Evolutionary conservation across 1,284 basidiomycete genomes (phyloP).

Genomic region (Neonothopanus nambi): DNA sequence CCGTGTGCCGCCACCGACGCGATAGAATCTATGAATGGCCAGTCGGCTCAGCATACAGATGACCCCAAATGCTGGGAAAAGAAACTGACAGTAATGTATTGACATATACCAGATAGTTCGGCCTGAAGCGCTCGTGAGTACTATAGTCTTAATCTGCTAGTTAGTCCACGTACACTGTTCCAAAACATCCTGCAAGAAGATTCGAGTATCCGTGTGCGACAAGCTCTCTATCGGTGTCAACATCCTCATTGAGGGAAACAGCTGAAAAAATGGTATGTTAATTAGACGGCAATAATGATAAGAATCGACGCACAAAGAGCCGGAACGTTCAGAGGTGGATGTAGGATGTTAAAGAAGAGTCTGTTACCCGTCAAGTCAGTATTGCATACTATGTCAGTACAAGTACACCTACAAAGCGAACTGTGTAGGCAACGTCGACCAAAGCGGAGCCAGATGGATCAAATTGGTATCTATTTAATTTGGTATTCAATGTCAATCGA

Average conservation of each 20-base stretch:
- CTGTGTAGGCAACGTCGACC: slow-evolving; percentile 80
- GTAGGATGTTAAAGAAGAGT: slow-evolving; percentile 90
- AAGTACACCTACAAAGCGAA: slow-evolving; percentile 61
- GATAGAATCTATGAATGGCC: slow-evolving; percentile 72
- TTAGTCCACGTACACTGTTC: slow-evolving; percentile 65
- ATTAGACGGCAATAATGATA: background rate
- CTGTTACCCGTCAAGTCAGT: slow-evolving; percentile 33
- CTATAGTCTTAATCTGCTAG: background rate
- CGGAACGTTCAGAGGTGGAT: slow-evolving; percentile 93
- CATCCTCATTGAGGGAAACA: slow-evolving; percentile 89
- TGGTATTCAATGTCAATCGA: background rate
- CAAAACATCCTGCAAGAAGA: slow-evolving; percentile 76
- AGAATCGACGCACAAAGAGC: slow-evolving; percentile 64
- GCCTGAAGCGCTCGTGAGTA: slow-evolving; percentile 40
- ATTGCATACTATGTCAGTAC: slow-evolving; percentile 19
- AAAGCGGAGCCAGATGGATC: slow-evolving; percentile 66
- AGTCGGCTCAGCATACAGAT: background rate
- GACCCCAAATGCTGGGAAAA: too few species aligned
- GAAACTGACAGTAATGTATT: slow-evolving; percentile 81
- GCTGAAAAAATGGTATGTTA: slow-evolving; percentile 39
- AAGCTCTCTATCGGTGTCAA: slow-evolving; percentile 92
- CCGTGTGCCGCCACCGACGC: slow-evolving; percentile 87
- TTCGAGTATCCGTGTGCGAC: slow-evolving; percentile 95
- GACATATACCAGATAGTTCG: slow-evolving; percentile 86
- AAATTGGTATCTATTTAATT: slow-evolving; percentile 53